A percentile compares a stretch with the other conserved stretches of the same genome.
These are phyloP conservation scores for Geotrichum fermentans DNA, from an alignment of 1,139 yeast species.

Conservation along the genomic window DNA sequence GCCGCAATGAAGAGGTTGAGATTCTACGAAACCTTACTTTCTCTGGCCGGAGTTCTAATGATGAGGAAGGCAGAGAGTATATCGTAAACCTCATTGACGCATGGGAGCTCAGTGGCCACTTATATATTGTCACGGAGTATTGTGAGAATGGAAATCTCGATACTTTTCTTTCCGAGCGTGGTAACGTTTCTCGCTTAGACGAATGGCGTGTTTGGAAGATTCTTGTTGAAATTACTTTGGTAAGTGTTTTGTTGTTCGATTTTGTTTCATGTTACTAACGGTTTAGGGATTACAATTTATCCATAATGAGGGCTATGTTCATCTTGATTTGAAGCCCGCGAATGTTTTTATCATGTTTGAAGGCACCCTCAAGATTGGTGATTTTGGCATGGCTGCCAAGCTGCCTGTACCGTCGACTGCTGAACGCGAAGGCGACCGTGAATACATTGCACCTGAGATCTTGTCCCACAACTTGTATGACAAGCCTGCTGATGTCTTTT, in stretches of 20 bases:
- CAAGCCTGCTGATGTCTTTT: constrained; percentile 90
- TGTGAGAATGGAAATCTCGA: constrained; percentile 93
- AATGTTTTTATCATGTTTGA: constrained; percentile 91
- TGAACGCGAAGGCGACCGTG: constrained; percentile 95
- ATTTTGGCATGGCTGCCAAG: constrained; percentile 71
- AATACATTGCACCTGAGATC: constrained; percentile 95
- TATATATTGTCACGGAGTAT: constrained; percentile 89
- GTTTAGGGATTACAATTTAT: constrained; percentile 67
- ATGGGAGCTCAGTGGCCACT: constrained; percentile 73
- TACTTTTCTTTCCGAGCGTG: constrained; percentile 72
- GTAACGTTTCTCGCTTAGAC: constrained; percentile 69
- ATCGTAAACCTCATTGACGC: constrained; percentile 75
- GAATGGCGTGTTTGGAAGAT: constrained; percentile 99
- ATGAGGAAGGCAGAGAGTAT: constrained; percentile 75
- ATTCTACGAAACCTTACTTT: constrained; percentile 44
- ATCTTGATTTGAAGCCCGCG: constrained; percentile 90
- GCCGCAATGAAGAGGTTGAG: constrained; percentile 56
- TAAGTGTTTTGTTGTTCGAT: constrained; percentile 18
- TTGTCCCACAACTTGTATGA: constrained; percentile 77
- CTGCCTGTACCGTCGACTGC: constrained; percentile 46
- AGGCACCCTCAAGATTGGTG: constrained; percentile 83
- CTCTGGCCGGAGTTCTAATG: constrained; percentile 36
- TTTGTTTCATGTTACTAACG: constrained; percentile 10
- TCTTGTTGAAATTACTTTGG: constrained; percentile 62
- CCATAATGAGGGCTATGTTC: constrained; percentile 71